These are phyloP conservation scores for Pezicula rhizophila DNA, from an alignment of 2,329 filamentous ascomycete species.

Conservation along the genomic window DNA sequence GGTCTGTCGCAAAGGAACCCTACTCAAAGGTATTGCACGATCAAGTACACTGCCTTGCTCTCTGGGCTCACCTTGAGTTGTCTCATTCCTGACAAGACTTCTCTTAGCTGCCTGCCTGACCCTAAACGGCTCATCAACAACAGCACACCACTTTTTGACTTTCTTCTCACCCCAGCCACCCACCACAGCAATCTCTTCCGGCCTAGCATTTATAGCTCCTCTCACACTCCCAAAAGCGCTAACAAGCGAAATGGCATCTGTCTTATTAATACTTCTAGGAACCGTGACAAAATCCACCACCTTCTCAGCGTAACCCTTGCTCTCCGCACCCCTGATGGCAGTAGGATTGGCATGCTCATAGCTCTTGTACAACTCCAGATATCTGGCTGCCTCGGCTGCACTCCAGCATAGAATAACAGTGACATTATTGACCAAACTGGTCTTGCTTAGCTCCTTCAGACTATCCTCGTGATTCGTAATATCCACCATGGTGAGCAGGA, in stretches of 20 bases:
- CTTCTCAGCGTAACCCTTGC: slow-evolving; percentile 76
- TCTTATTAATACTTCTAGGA: slow-evolving; percentile 86
- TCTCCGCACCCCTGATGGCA: slow-evolving; percentile 80
- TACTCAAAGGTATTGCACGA: slow-evolving; percentile 25
- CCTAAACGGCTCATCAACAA: slow-evolving; percentile 80
- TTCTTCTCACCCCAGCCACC: slow-evolving; percentile 95
- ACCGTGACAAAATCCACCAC: slow-evolving; percentile 90
- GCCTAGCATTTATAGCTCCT: slow-evolving; percentile 78
- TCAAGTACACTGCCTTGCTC: slow-evolving; percentile 32
- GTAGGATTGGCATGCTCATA: slow-evolving; percentile 78
- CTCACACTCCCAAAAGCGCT: slow-evolving; percentile 86
- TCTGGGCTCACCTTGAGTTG: slow-evolving; percentile 10
- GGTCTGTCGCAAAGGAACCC: slow-evolving; percentile 23
- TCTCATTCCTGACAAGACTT: slow-evolving; percentile 27
- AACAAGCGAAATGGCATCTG: slow-evolving; percentile 84
- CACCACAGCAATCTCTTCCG: slow-evolving; percentile 80
- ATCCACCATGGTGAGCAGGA: slow-evolving; percentile 88
- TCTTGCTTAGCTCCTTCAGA: slow-evolving; percentile 86
- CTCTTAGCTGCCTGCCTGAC: slow-evolving; percentile 63
- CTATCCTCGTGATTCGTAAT: slow-evolving; percentile 90
- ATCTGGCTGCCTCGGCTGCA: slow-evolving; percentile 85
- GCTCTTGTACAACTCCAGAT: slow-evolving; percentile 90
- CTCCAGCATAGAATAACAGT: slow-evolving; percentile 94
- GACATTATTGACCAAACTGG: slow-evolving; percentile 84
- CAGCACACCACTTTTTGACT: slow-evolving; percentile 76